Percentiles rank a stretch among this genome's conserved stretches.
phyloP scores from a whole-genome alignment of 768 basidiomycete genomes.

The Cystobasidium onofrii region DNA sequence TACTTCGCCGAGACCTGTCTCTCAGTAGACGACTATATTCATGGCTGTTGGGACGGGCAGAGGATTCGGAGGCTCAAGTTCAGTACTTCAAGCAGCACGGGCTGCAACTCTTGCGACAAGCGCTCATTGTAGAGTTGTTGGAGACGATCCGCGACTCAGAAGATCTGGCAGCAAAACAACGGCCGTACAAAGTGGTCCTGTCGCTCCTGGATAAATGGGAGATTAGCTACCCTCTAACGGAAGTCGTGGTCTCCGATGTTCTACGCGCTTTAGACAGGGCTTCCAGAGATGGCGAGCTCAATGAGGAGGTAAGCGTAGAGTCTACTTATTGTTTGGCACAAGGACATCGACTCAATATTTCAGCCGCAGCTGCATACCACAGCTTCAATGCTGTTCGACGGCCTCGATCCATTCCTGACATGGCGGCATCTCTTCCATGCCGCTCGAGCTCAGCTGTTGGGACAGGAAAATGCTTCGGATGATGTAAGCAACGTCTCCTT shows the following conservation, averaged over 20 bases:
- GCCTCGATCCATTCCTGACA: slow-evolving; percentile 75
- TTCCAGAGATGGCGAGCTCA: slow-evolving; percentile 45
- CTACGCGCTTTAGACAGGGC: slow-evolving; percentile 62
- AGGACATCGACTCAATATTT: not conserved
- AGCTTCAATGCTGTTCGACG: slow-evolving; percentile 79
- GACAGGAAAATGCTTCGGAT: not conserved
- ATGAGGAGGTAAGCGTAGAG: slow-evolving; percentile 47
- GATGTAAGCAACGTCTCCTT: slow-evolving; percentile 31
- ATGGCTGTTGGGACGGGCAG: slow-evolving; percentile 81
- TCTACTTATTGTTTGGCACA: not conserved
- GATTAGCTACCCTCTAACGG: slow-evolving; percentile 72
- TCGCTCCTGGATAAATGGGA: slow-evolving; percentile 96
- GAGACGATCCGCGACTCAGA: slow-evolving; percentile 67
- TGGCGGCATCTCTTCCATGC: slow-evolving; percentile 66
- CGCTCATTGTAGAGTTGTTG: slow-evolving; percentile 55
- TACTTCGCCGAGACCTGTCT: slow-evolving; percentile 82
- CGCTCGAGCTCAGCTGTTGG: slow-evolving; percentile 36
- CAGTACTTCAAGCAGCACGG: slow-evolving; percentile 62
- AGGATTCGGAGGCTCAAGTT: slow-evolving; percentile 66
- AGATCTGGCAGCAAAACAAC: slow-evolving; percentile 58
- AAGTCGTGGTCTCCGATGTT: slow-evolving; percentile 67
- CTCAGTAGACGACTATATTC: slow-evolving; percentile 84
- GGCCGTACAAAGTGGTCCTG: slow-evolving; percentile 92
- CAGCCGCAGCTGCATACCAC: slow-evolving; percentile 61
- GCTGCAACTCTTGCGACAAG: slow-evolving; percentile 61